A percentile compares a stretch with the other conserved stretches of the same genome.
These are phyloP conservation scores for Friedmanniomyces endolithicus DNA, from an alignment of 495 filamentous ascomycete species.

Conservation along the genomic window DNA sequence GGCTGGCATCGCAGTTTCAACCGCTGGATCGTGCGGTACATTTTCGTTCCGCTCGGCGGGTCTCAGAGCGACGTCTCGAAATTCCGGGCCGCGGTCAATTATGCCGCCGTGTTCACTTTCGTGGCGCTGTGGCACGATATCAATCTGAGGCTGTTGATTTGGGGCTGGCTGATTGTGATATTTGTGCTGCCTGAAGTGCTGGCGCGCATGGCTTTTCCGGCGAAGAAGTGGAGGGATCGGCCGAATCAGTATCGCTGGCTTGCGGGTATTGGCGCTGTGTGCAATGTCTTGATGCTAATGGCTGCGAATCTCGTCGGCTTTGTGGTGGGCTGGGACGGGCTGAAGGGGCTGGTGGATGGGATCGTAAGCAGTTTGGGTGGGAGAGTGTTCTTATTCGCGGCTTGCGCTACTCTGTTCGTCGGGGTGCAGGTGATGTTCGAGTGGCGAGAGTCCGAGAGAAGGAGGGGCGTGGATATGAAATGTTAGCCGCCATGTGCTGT, in stretches of 20 bases:
- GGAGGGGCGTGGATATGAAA: conserved; percentile 73
- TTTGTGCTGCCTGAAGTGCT: conserved; percentile 86
- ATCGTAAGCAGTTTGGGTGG: conserved; percentile 65
- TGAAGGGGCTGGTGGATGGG: conserved; percentile 59
- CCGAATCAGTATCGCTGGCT: conserved; percentile 65
- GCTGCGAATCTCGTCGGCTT: conserved; percentile 89
- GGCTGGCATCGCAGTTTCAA: conserved; percentile 91
- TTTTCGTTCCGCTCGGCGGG: conserved; percentile 87
- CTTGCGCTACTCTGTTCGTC: conserved; percentile 64
- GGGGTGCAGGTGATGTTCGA: conserved; percentile 96
- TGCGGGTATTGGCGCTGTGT: conserved; percentile 75
- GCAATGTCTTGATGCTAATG: conserved; percentile 91
- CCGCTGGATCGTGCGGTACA: conserved; percentile 84
- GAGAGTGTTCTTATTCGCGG: conserved; percentile 56
- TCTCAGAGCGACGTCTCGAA: conserved; percentile 28
- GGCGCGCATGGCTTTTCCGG: conserved; percentile 58
- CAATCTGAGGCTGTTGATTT: conserved; percentile 78
- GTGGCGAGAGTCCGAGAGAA: conserved; percentile 67
- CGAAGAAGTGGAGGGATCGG: conserved; percentile 49
- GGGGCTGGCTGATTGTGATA: conserved; percentile 90
- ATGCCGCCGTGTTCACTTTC: conserved; percentile 85
- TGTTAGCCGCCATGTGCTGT: conserved; percentile 39
- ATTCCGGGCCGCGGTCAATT: conserved; percentile 51
- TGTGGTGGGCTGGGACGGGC: conserved; percentile 71
- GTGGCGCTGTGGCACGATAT: conserved; percentile 99